Evolutionary conservation across 2,329 filamentous ascomycete species (phyloP), one percentile per base, ranked within the genome.

Genomic region (Trichoderma koningiopsis): DNA sequence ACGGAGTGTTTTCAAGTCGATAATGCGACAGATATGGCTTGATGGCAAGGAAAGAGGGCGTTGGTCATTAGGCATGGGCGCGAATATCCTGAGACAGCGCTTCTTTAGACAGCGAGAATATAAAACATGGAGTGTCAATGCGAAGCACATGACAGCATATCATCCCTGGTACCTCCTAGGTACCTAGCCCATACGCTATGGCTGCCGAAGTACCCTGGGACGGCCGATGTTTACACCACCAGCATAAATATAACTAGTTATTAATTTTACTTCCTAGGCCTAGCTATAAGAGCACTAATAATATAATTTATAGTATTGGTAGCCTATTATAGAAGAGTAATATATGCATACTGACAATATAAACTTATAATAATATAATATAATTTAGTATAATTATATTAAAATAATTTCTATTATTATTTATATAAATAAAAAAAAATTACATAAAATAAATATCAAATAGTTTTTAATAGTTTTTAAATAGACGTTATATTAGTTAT

Each of bases 141-240:
- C 19, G 35, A 58, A 56, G 53, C 29, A 57, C 27, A 65, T 65
- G 35, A 56, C 47, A 63, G 62, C 37, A 56, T 56, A 29, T 22
- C 43, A 62, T 52, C 11, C 59, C 40, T 62, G 43, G 37, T 47
- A 47, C 40, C 43, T 31, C 27, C 43, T 47, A 49, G 33, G 4
- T 13, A n/a, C n/a, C n/a, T n/a, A 22, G n/a, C 10, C 47, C 11
- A 49, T 49, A 24, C 47, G 19, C 22, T 11, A 49, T 24, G 14
- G 47, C 47, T 49, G 22, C 47, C 47, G 11, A 43, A 43, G 40
- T 49, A 24, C 47, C 47, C 10, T 22, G 43, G n/a, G 19, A 40
- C n/a, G 6, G 47, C n/a, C 47, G 1, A 22, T 22, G 47, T 47
- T 47, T 49, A 13, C n/a, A 16, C 22, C 11, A 13, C 47, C 47